Conservation (phyloP, 1,284 basidiomycete species). For the Singerocomus inundabilis region DNA sequence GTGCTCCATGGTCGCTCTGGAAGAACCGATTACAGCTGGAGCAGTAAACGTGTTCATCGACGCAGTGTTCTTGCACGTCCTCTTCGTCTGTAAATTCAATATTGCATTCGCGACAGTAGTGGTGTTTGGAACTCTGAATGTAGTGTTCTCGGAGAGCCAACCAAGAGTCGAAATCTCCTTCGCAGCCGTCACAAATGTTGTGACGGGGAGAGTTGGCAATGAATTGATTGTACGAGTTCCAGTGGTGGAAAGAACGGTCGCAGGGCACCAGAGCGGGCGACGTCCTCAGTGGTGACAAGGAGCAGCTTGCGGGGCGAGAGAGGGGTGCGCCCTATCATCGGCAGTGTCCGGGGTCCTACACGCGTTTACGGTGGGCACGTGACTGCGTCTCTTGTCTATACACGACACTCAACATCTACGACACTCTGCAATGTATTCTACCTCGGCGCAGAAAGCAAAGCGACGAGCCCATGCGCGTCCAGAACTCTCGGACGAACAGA, state of each 20-base stretch:
- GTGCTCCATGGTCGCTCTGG: slow-evolving; percentile 42
- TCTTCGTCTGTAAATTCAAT: slow-evolving; percentile 31
- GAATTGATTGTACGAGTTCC: slow-evolving; percentile 26
- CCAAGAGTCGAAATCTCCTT: slow-evolving; percentile 19
- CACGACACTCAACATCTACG: background rate
- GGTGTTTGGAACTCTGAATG: slow-evolving; percentile 22
- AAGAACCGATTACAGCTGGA: slow-evolving; percentile 41
- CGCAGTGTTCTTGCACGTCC: slow-evolving; percentile 35
- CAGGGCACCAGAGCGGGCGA: slow-evolving; percentile 14
- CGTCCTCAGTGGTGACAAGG: background rate
- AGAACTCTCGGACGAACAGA: slow-evolving; percentile 91
- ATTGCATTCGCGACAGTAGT: slow-evolving; percentile 47
- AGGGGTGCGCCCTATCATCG: background rate
- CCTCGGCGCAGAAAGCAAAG: slow-evolving; percentile 73
- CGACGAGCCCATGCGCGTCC: slow-evolving; percentile 69
- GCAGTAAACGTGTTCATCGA: slow-evolving; percentile 42
- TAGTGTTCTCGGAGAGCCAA: slow-evolving; percentile 26
- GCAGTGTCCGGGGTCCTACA: slow-evolving; percentile 26
- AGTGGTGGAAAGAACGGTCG: slow-evolving; percentile 11
- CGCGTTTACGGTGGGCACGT: slow-evolving; percentile 18
- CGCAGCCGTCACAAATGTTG: slow-evolving; percentile 23
- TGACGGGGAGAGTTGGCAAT: slow-evolving; percentile 20
- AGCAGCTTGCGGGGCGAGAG: too few species aligned
- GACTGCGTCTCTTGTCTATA: background rate
- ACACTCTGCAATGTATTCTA: slow-evolving; percentile 55